phyloP scores from a whole-genome alignment of 208 protist species.

The Blechomonas ayalai region DNA sequence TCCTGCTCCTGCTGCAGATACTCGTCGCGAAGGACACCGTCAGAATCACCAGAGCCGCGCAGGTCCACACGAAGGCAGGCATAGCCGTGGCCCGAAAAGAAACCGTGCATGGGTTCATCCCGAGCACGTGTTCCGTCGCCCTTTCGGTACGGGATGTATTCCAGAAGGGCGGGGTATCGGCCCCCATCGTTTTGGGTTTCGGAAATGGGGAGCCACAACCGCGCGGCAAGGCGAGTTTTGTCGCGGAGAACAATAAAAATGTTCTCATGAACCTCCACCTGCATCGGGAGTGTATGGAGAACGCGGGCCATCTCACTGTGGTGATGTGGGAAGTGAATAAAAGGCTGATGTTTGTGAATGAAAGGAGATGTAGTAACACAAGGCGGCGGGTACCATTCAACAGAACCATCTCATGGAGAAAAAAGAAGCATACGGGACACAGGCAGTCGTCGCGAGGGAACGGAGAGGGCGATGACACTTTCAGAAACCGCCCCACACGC shows the following conservation, averaged over 20 bases:
- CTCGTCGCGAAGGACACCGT: conserved; percentile 43
- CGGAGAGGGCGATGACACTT: too few relatives aligned
- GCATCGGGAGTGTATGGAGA: conserved; percentile 18
- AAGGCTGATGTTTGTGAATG: not conserved
- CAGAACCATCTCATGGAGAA: too few relatives aligned
- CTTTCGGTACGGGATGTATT: conserved; percentile 69
- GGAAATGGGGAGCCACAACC: conserved; percentile 40
- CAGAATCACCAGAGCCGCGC: conserved; percentile 52
- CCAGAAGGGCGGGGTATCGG: conserved; percentile 38
- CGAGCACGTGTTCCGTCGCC: conserved; percentile 44
- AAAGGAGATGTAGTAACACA: too few relatives aligned
- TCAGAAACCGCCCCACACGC: too few relatives aligned
- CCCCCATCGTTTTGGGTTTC: conserved; percentile 6
- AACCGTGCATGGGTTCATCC: conserved; percentile 68
- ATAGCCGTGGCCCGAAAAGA: conserved; percentile 44
- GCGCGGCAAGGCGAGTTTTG: conserved; percentile 27
- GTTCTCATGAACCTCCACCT: conserved; percentile 31
- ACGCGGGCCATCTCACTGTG: conserved; percentile 7
- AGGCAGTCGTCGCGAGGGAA: too few relatives aligned
- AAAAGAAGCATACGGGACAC: too few relatives aligned
- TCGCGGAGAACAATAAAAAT: conserved; percentile 37
- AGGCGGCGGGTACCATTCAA: too few relatives aligned
- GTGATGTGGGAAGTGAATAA: not conserved
- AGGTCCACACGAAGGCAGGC: conserved; percentile 55
- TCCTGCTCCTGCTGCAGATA: conserved; percentile 56